Evolutionary conservation across 257 asterid genomes (phyloP), one percentile per base, ranked within the genome.

Genomic region (Ehretia macrophylla): DNA sequence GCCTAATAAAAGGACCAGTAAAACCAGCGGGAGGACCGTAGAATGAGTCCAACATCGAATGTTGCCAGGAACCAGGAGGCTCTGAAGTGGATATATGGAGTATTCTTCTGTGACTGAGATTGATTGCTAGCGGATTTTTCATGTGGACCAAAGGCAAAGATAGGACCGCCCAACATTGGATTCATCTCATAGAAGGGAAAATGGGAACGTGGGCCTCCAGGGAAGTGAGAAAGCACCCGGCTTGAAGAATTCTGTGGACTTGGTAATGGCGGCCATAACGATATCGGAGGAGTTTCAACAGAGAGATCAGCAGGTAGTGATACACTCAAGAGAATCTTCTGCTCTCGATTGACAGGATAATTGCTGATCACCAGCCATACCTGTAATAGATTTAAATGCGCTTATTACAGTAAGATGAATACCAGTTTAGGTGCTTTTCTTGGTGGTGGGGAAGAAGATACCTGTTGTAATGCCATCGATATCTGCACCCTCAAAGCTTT

Each of bases 281-380:
- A 86, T 56, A 89, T 93, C 32, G 96, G 86, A 37, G 96, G 80
- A 27, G 93, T 88, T 77, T 93, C 97, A 67, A 93, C 81, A 39
- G 96, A 89, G 39, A 93, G 95, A 75, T 93, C 99, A 17, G 95
- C 99, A 45, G 99, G 99, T 67, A 93, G 95, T 67, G 99, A 93
- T 11, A 89, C 96, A 46, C 76, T 83, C 39, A 88, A n/a, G 76
- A 59, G 78, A 75, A 70, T 89, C 99, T 52, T 89, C 99, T 47
- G 72, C 85, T 64, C 77, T 81, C 35, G 89, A 81, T 61, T 75
- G 94, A 69, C 67, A 76, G 60, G 75, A 66, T 68, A 78, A 63
- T 68, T 73, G 85, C 72, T 73, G 84, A 78, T 80, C 85, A 22
- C 85, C 77, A 44, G 67, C 72, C 60, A 70, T 71, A 58, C 80